Conservation (phyloP, 2,329 filamentous ascomycete genomes). For the Diaporthe aspalathi region DNA sequence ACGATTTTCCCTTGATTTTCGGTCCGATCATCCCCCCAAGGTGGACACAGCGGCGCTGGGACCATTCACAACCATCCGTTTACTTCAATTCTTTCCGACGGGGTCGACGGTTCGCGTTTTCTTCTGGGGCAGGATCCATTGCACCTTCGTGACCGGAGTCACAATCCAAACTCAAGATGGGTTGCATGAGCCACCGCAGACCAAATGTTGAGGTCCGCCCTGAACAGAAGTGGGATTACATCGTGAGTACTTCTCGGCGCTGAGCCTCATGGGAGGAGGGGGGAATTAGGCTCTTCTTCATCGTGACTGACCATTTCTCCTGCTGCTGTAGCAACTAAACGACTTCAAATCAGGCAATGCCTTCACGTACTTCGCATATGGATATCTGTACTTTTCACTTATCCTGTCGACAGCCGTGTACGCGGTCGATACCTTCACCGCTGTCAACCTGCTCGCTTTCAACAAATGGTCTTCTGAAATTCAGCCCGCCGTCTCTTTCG, state of each 20-base stretch:
- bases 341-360: conserved; percentile 90
- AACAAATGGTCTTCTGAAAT: conserved; percentile 89
- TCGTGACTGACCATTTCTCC: conserved; percentile 27
- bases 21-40: conserved; percentile 30
- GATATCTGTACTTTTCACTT: conserved; percentile 84
- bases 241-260: conserved; percentile 65
- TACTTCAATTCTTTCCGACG: conserved; percentile 41
- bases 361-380: conserved; percentile 82
- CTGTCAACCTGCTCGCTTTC: conserved; percentile 89
- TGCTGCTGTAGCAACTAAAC: conserved; percentile 55
- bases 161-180: conserved; percentile 63
- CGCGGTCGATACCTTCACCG: conserved; percentile 90
- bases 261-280: not conserved
- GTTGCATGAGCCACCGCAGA: conserved; percentile 70
- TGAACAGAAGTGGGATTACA: conserved; percentile 96
- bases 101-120: conserved; percentile 41
- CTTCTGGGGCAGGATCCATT: conserved; percentile 37
- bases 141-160: conserved; percentile 35
- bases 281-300: not conserved
- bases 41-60: conserved; percentile 33
- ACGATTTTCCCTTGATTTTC: conserved; percentile 23
- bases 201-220: conserved; percentile 75
- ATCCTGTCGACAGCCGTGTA: conserved; percentile 86
- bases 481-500: conserved; percentile 79
- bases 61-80: conserved; percentile 38